A percentile compares a stretch with the other conserved stretches of the same genome.
These are phyloP conservation scores for Scortechinia acanthostroma DNA, from an alignment of 2,329 filamentous ascomycete genomes.

Conservation along the genomic window DNA sequence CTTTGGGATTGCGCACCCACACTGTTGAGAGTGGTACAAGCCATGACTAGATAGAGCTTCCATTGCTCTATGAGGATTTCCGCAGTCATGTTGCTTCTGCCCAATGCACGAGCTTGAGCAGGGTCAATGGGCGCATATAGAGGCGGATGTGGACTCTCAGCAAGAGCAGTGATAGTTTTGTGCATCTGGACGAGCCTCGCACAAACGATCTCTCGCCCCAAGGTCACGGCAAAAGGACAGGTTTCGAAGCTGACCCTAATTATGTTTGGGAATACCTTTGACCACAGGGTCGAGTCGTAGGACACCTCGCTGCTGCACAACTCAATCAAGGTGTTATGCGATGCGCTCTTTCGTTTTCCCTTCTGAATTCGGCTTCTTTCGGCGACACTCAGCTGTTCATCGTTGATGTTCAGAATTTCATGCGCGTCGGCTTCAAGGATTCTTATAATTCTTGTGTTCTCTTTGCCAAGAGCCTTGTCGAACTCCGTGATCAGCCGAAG, in stretches of 20 bases:
- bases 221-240: conserved; percentile 83
- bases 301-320: conserved; percentile 91
- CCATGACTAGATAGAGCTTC: conserved; percentile 95
- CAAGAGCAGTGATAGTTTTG: conserved; percentile 70
- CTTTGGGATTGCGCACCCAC: conserved; percentile 59
- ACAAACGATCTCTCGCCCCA: conserved; percentile 86
- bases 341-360: conserved; percentile 77
- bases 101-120: conserved; percentile 18
- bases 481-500: conserved; percentile 89
- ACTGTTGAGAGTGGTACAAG: conserved; percentile 88
- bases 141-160: conserved; percentile 62
- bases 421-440: conserved; percentile 86
- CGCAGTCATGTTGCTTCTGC: conserved; percentile 28
- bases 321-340: conserved; percentile 80
- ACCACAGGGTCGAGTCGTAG: conserved; percentile 92
- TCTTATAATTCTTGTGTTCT: conserved; percentile 66
- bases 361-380: conserved; percentile 88
- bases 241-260: conserved; percentile 84
- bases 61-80: conserved; percentile 92
- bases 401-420: conserved; percentile 83
- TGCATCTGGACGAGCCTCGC: conserved; percentile 91
- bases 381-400: conserved; percentile 82
- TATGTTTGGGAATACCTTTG: conserved; percentile 94
- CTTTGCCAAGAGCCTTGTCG: conserved; percentile 77
- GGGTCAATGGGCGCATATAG: conserved; percentile 55